Evolutionary conservation across 257 asterid genomes (phyloP), one percentile per base, ranked within the genome.

Genomic region (Lavandula angustifolia): DNA sequence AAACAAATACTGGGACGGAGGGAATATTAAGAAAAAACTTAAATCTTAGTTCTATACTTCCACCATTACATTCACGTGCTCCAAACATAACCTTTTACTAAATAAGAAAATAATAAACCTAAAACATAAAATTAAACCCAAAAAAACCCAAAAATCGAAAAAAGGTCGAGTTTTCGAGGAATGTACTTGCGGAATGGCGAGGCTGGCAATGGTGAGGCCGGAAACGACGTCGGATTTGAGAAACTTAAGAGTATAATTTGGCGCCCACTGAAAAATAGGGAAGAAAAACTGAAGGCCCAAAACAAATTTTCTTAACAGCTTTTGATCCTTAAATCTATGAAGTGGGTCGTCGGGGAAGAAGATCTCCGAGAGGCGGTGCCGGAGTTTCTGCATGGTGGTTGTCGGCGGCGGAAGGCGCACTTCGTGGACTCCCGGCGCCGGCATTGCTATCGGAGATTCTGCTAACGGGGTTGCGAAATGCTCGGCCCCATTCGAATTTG

Each of bases 331-430:
- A 64, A 91, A 91, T 78, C 70, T 64, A 10, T 91, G 89, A 12
- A 91, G 76, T 55, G 96, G 98, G 73, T 91, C 96, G 37, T 91
- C 95, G 2, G 96, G 96, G 79, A 91, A 87, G 55, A 91, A 88
- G 9, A 86, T 83, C 74, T 88, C 96, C 11, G 80, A 42, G 1
- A 91, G 75, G 58, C 87, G 83, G 68, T 68, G 80, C 54, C 73
- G 70, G 40, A 91, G 94, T 73, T 91, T 91, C 79, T 88, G 74
- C 53, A 57, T 40, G 53, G 98, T 81, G 71, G 94, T 81, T 27
- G 64, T 66, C 10, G 67, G 80, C 22, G 89, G 96, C 32, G 96
- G 96, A 47, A 91, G 70, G 56, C 91, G 78, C 16, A 91, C 98
- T 49, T 34, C 67, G 79, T 85, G 95, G 22, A 83, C 77, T 55